These are phyloP conservation scores for Haplosporangium sp. DNA, from an alignment of 371 early-diverging fungal genomes.

Conservation along the genomic window DNA sequence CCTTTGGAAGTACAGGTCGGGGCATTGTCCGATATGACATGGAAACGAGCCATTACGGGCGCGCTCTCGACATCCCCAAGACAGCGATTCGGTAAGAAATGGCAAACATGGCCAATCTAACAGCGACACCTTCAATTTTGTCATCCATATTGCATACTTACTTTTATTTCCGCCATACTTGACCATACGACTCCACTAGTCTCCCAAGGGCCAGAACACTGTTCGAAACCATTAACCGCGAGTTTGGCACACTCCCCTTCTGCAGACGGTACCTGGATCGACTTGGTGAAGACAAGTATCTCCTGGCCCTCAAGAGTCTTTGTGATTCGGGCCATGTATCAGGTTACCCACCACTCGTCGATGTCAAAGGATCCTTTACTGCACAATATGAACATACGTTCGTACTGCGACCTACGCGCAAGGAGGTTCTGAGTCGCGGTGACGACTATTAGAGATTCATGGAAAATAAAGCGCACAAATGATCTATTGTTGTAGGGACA, in stretches of 20 bases:
- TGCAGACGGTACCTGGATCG: conserved; percentile 98
- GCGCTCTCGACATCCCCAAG: conserved; percentile 67
- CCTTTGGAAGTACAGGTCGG: conserved; percentile 98
- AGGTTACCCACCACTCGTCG: conserved; percentile 93
- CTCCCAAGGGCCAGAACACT: conserved; percentile 87
- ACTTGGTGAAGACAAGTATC: conserved; percentile 87
- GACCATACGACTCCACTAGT: background rate
- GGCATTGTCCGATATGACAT: conserved; percentile 93
- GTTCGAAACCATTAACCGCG: conserved; percentile 87
- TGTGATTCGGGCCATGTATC: conserved; percentile 87
- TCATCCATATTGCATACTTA: no score
- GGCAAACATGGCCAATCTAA: no score
- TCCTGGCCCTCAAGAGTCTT: conserved; percentile 87
- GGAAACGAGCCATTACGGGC: conserved; percentile 97
- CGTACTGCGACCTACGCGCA: conserved; percentile 87
- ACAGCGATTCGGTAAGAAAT: conserved; percentile 61
- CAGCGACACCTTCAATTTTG: no score
- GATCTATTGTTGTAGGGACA: no score
- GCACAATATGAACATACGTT: conserved; percentile 99
- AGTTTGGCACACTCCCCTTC: conserved; percentile 98
- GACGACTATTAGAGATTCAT: conserved; percentile 62
- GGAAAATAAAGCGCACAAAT: no score
- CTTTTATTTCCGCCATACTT: no score
- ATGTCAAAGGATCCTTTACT: conserved; percentile 92
- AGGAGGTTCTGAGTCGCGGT: conserved; percentile 79